Conservation (phyloP, 208 protist genomes). For the Acanthamoeba castellanii region DNA sequence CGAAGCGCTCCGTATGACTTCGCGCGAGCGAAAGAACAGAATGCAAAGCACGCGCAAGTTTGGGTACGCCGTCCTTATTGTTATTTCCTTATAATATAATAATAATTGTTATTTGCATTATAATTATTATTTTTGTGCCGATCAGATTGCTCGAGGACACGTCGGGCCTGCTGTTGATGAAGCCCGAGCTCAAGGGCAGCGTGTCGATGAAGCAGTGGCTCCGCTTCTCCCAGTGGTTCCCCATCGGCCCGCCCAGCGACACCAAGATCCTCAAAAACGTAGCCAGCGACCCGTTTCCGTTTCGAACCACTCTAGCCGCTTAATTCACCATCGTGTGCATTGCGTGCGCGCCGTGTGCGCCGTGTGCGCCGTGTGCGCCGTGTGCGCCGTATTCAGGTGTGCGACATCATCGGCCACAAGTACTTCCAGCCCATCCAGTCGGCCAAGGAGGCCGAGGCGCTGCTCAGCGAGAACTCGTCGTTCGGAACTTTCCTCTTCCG, state of each 20-base stretch:
- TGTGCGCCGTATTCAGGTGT: background rate
- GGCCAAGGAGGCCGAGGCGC: constrained; percentile 19
- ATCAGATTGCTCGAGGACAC: background rate
- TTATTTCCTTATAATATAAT: no score
- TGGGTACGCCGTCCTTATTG: background rate
- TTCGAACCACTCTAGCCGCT: background rate
- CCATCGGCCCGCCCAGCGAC: constrained; percentile 40
- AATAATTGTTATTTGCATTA: no score
- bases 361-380: no score
- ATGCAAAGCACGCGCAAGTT: constrained; percentile 28
- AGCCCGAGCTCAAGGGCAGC: constrained; percentile 29
- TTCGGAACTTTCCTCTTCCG: constrained; percentile 30
- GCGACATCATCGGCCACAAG: constrained; percentile 31
- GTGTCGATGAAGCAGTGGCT: constrained; percentile 44
- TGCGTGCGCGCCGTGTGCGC: background rate
- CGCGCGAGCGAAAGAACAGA: constrained; percentile 11
- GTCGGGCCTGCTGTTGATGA: constrained; percentile 10
- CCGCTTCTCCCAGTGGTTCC: constrained; percentile 21
- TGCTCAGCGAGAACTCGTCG: constrained; percentile 5
- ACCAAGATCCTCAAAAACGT: constrained; percentile 5
- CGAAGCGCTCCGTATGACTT: background rate
- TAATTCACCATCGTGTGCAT: background rate
- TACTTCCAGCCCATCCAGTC: constrained; percentile 36
- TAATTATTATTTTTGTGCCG: background rate
- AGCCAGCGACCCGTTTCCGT: background rate